Evolutionary conservation across 2,329 filamentous ascomycete species (phyloP).

Genomic region (Aurifilum marmelostoma): DNA sequence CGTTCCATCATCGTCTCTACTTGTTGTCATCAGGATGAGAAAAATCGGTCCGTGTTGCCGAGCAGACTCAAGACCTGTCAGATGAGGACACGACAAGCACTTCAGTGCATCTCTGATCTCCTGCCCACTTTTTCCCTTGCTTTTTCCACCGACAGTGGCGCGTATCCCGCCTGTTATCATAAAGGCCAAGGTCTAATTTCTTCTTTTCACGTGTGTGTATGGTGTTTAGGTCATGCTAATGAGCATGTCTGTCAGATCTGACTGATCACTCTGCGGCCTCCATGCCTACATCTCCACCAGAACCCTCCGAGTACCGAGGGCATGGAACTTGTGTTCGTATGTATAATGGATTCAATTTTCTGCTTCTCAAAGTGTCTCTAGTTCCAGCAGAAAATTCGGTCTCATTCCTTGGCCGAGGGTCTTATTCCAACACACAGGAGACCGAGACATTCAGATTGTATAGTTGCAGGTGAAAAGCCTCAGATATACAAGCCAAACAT

Average conservation of each 20-base stretch:
- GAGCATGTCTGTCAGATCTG: neutral
- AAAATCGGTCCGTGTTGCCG: constrained; percentile 82
- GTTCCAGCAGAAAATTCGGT: neutral
- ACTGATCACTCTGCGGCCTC: too few species aligned
- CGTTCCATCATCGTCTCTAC: neutral
- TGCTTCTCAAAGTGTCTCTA: neutral
- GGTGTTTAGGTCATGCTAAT: neutral
- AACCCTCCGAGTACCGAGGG: neutral
- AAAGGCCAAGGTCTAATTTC: neutral
- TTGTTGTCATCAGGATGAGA: constrained; percentile 65
- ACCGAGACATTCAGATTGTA: too few species aligned
- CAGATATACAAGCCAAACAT: neutral
- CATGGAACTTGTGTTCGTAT: neutral
- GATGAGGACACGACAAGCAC: constrained; percentile 42
- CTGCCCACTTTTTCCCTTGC: constrained; percentile 24
- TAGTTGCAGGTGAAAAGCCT: too few species aligned
- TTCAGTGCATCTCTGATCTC: constrained; percentile 42
- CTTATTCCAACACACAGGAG: too few species aligned
- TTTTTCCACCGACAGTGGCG: neutral
- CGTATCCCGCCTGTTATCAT: neutral
- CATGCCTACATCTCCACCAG: neutral
- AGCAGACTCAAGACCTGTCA: constrained; percentile 78
- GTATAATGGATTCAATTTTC: neutral
- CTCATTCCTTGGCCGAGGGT: neutral
- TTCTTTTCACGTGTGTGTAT: too few species aligned